Conservation (phyloP, 139 green algal genomes). For the Pleodorina starrii region DNA sequence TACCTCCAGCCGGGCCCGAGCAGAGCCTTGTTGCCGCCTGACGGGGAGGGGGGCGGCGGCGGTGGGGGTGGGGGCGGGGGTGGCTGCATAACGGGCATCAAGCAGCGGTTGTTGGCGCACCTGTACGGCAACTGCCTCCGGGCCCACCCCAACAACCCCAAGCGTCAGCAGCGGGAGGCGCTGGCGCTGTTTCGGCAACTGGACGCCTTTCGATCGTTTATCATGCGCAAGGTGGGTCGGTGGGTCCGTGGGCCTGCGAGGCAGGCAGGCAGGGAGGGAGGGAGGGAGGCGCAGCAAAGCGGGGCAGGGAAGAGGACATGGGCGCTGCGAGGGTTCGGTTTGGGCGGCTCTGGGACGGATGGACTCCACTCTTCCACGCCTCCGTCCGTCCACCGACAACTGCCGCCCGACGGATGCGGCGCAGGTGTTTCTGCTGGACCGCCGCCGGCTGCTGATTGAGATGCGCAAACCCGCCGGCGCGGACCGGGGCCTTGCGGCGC, state of each 20-base stretch:
- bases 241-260: too few relatives aligned
- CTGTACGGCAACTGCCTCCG: slow-evolving; percentile 15
- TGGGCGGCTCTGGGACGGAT: too few relatives aligned
- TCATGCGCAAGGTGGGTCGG: slow-evolving; percentile 41
- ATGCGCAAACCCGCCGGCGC: slow-evolving; percentile 5
- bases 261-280: too few relatives aligned
- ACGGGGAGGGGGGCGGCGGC: not conserved
- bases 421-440: slow-evolving; percentile 27
- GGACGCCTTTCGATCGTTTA: slow-evolving; percentile 5
- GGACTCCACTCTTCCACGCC: too few relatives aligned
- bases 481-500: not conserved
- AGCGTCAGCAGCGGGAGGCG: slow-evolving; percentile 38
- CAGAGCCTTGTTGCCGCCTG: not conserved
- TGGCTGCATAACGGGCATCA: slow-evolving; percentile 23
- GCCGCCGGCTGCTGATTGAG: slow-evolving; percentile 29
- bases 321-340: too few relatives aligned
- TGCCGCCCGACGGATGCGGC: not conserved
- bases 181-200: slow-evolving; percentile 28
- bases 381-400: not conserved
- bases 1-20: not conserved
- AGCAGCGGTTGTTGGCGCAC: slow-evolving; percentile 40
- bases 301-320: too few relatives aligned
- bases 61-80: not conserved
- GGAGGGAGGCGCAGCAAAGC: too few relatives aligned
- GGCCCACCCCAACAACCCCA: not conserved